Evolutionary conservation across 202 grass and related monocot species (phyloP).

Genomic region (Brachypodium distachyon): DNA sequence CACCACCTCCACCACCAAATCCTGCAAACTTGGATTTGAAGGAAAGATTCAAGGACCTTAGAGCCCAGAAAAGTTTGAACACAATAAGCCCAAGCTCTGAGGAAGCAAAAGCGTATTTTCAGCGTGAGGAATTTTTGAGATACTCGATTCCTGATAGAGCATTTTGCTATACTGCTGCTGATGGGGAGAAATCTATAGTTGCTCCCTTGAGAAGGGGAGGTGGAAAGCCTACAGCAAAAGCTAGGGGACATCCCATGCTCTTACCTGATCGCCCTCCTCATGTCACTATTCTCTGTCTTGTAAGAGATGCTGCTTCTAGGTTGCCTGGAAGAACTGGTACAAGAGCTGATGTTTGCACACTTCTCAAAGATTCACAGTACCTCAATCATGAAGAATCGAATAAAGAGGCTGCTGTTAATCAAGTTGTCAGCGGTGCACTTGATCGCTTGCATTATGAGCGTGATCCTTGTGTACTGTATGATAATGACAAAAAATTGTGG

Average conservation of each 20-base stretch:
- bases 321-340: slow-evolving; percentile 91
- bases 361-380: slow-evolving; percentile 97
- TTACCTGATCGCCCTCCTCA: slow-evolving; percentile 89
- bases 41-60: slow-evolving; percentile 96
- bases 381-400: slow-evolving; percentile 69
- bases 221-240: slow-evolving; percentile 97
- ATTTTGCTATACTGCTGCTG: slow-evolving; percentile 93
- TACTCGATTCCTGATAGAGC: slow-evolving; percentile 98
- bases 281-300: slow-evolving; percentile 96
- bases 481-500: slow-evolving; percentile 97
- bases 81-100: slow-evolving; percentile 86
- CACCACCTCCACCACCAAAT: slow-evolving; percentile 68
- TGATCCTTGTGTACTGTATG: slow-evolving; percentile 93
- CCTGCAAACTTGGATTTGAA: slow-evolving; percentile 85
- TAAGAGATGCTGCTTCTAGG: slow-evolving; percentile 91
- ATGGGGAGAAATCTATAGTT: slow-evolving; percentile 96
- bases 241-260: slow-evolving; percentile 97
- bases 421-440: slow-evolving; percentile 96
- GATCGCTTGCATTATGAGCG: slow-evolving; percentile 96
- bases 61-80: slow-evolving; percentile 94
- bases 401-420: slow-evolving; percentile 75
- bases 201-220: slow-evolving; percentile 92
- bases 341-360: slow-evolving; percentile 94
- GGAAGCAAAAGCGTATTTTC: slow-evolving; percentile 80
- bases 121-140: slow-evolving; percentile 84